phyloP scores from a whole-genome alignment of 2,329 filamentous ascomycete species.

The Celoporthe dispersa region DNA sequence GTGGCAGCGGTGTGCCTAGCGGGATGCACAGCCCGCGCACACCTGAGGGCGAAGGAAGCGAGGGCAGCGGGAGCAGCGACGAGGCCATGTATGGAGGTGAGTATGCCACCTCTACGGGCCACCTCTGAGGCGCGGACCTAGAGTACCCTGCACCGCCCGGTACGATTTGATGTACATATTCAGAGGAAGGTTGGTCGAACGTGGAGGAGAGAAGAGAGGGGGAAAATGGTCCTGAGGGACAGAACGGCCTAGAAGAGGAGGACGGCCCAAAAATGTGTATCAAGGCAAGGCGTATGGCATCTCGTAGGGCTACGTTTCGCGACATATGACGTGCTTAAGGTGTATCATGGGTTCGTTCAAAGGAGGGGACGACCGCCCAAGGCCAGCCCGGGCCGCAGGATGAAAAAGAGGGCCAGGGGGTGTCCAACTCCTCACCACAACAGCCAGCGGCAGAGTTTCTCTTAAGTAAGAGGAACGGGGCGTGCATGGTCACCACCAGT shows the following conservation, averaged over 20 bases:
- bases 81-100: slow-evolving; percentile 58
- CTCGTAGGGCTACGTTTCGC: slow-evolving; percentile 20
- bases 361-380: background rate
- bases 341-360: slow-evolving; percentile 10
- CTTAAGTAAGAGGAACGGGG: slow-evolving; percentile 17
- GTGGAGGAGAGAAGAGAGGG: background rate
- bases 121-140: background rate
- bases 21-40: slow-evolving; percentile 56
- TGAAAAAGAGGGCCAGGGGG: background rate
- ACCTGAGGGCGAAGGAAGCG: slow-evolving; percentile 30
- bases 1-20: slow-evolving; percentile 51
- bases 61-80: slow-evolving; percentile 56
- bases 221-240: background rate
- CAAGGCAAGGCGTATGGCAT: slow-evolving; percentile 8
- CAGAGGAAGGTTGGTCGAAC: background rate
- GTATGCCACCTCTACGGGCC: slow-evolving; percentile 35
- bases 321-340: slow-evolving; percentile 31
- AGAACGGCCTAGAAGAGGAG: background rate
- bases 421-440: background rate
- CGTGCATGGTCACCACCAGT: background rate
- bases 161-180: background rate
- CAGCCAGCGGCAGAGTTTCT: slow-evolving; percentile 12
- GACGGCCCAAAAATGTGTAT: background rate
- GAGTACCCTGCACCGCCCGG: slow-evolving; percentile 21
- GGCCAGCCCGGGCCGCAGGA: background rate